Evolutionary conservation across 2,329 filamentous ascomycete genomes (phyloP), one percentile per base, ranked within the genome.

Genomic region (Phialemonium atrogriseum): DNA sequence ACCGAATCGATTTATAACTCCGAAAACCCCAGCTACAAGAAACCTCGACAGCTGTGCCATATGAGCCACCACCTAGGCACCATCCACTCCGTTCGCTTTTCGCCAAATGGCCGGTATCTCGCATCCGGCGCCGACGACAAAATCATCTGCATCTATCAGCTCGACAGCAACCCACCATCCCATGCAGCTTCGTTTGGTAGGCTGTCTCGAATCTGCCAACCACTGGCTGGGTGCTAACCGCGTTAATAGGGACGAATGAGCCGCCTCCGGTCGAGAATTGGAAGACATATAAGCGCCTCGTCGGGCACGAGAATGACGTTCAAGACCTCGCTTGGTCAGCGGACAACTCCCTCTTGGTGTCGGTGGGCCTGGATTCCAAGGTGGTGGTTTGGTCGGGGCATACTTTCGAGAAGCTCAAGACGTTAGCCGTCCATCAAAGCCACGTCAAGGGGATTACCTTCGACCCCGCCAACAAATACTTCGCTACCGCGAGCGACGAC

Each of bases 401-500:
- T 58, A 96, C 88, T 0, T 98, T 98, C 47, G 91, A 98, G 62
- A 96, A 94, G 62, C 71, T 98, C 44, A 96, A 96, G 70, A 89
- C 86, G 4, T 65, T 98, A 5, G 79, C 87, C 3, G 81, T 88
- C 36, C 91, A 98, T 58, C 86, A 94, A 55, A 95, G 87, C 55
- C 93, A 96, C 54, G 91, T 98, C 62, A 98, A 98, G 57, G 91
- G 93, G 40, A 93, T 98, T 48, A 94, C 89, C 0, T 98, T 98
- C 52, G 91, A 98, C 52, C 91, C 91, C 1, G 91, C 91, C 24
- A 96, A 96, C 64, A 98, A 96, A 55, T 98, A 94, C 66, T 98
- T 98, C 58, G 91, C 93, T 11, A 98, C 93, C 0, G 88, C 93
- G 3, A 94, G 87, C 60, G 91, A 98, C 55, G 91, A 98, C 57